Conservation (phyloP, 2,329 filamentous ascomycete genomes). For the Fusarium sarcochroum region DNA sequence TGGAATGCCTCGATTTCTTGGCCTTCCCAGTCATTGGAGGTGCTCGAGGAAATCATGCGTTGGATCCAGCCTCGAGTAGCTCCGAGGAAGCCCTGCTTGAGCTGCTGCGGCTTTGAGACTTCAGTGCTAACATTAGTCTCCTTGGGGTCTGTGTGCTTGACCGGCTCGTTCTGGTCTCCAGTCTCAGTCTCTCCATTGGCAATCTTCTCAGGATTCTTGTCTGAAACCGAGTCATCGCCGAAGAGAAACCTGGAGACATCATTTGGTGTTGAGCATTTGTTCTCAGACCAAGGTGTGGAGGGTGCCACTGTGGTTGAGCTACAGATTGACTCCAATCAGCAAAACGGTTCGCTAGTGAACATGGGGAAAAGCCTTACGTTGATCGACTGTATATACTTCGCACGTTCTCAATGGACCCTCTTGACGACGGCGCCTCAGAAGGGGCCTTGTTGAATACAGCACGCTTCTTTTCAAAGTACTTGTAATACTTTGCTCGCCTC, state of each 20-base stretch:
- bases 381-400: background rate
- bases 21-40: background rate
- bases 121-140: rapidly evolving
- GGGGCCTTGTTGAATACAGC: rapidly evolving
- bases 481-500: background rate
- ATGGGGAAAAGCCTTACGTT: background rate
- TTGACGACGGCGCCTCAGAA: rapidly evolving
- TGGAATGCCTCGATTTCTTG: conserved; percentile 4
- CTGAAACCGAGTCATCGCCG: no score
- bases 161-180: background rate
- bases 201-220: background rate
- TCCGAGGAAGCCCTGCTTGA: background rate
- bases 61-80: conserved; percentile 1
- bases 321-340: background rate
- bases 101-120: no score
- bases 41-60: background rate
- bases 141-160: background rate
- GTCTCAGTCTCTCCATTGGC: background rate
- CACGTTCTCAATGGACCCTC: background rate
- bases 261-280: no score
- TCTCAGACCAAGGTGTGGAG: background rate
- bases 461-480: background rate
- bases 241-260: no score
- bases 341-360: no score
- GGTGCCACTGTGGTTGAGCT: background rate